Evolutionary conservation across 768 basidiomycete genomes (phyloP), one percentile per base, ranked within the genome.

Genomic region (Rhizopogon rudus): DNA sequence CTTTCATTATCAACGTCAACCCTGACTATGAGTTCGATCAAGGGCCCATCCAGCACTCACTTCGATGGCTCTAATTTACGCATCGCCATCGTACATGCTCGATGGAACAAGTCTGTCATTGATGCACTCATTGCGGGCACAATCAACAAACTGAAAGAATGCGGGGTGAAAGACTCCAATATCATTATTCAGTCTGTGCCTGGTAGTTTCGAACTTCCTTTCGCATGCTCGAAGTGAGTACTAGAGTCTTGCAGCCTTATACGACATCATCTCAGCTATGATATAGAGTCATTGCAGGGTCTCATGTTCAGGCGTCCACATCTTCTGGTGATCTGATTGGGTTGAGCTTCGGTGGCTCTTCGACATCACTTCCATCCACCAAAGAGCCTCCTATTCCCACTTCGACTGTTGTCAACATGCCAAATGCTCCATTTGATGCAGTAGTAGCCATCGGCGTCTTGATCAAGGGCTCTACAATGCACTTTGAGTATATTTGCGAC

Each of bases 401-500:
- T 14, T 73, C 83, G 53, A 52, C 69, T 1, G 59, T 60, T 9
- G 56, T 70, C 14, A 75, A 73, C 60, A 73, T 78, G 40, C 79
- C 81, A 41, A 71, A 66, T 14, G 77, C 79, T 53, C 88, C 96
- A 0, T 98, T 98, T 63, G 88, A 96, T 69, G 97, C 94, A 13
- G 86, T 97, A 60, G 96, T 99, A 68, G 94, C 97, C 52, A 92
- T 98, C 65, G 97, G 97, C 13, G 93, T 96, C 39, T 86, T 99
- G 68, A 97, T 99, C 78, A 99, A 99, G 70, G 96, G 97, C 51
- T 79, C 84, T 1, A 98, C 97, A 16, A 97, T 97, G 93, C 97
- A 99, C 75, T 99, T 98, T 71, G 97, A 99, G 71, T 99, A 99
- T 79, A 99, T 98, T 71, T 91, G 83, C 71, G 93, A 98, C 64